Base-by-base conservation (phyloP, 116 monocot species). In the Iris pallida region DNA sequence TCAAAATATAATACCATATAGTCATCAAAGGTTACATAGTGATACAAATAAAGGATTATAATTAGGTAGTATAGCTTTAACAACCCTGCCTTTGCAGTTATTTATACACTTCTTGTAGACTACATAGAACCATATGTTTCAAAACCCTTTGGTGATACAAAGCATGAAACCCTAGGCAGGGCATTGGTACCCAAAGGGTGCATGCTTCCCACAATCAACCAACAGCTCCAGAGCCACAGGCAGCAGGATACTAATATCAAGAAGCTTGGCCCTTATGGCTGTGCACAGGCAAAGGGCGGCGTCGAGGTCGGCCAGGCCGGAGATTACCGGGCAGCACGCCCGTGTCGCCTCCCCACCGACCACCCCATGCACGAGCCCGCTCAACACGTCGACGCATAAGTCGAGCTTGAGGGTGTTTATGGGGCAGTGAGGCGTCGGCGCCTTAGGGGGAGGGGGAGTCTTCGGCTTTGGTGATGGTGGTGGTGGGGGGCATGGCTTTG, bases 211-310 rank as follows among this genome's bases (percentile, higher is more conserved):
- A 53, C 78, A 78, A 45, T 71, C 78, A 11, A 78, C 42, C 45
- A 78, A 59, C 40, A 78, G 44, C 59, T 72, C 59, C 41, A 63
- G 55, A 8, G 75, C 75, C 53, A 71, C 47, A 6, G 75, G 71
- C 9, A 75, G 66, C 1, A 75, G 30, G 52, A 83, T 42, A 57
- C 74, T 63, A 19, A 83, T 55, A 68, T 63, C 64, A 0, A 83
- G 75, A 4, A 79, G 42, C 63, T 79, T 79, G 16, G 75, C 79
- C 40, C 45, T 43, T 20, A 83, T 79, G 56, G 71, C 20, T 16
- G 78, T 79, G 79, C 83, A 83, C 54, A 79, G 61, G 74, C 83
- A 83, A 30, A 72, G 30, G 4, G 83, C 78, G 10, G 83, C 83
- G 68, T 83, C 78, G 20, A 83, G 55, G 63, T 68, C 83, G 13